These are phyloP conservation scores for Paraphaeosphaeria sporulosa DNA, from an alignment of 2,329 filamentous ascomycete genomes.

Conservation along the genomic window DNA sequence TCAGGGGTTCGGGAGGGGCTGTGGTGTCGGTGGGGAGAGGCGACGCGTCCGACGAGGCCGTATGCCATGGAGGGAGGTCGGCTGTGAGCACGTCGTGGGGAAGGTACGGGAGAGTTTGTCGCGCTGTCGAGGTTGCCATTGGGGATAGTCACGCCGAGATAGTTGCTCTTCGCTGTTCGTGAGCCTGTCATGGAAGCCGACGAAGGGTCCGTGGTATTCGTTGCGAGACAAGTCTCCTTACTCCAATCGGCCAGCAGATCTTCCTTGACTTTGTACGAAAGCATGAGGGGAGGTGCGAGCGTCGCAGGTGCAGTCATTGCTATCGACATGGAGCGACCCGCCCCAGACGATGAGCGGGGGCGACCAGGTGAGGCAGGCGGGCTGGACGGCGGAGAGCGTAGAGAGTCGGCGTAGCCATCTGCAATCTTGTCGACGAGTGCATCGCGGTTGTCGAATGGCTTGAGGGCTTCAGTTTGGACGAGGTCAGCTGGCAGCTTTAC, in stretches of 20 bases:
- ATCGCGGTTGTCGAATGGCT: conserved; percentile 77
- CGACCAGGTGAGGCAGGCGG: conserved; percentile 74
- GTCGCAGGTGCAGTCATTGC: conserved; percentile 60
- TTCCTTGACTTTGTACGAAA: conserved; percentile 74
- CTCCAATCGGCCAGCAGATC: conserved; percentile 83
- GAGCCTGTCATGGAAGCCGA: conserved; percentile 80
- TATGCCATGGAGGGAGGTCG: conserved; percentile 44
- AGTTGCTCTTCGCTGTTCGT: conserved; percentile 56
- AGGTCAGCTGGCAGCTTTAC: conserved; percentile 33
- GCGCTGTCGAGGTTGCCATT: conserved; percentile 46
- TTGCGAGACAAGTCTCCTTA: conserved; percentile 73
- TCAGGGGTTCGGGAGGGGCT: conserved; percentile 42
- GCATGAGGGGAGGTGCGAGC: conserved; percentile 50
- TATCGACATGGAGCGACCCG: conserved; percentile 68
- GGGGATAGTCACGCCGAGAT: conserved; percentile 65
- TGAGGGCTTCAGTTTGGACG: conserved; percentile 54
- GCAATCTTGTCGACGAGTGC: conserved; percentile 79
- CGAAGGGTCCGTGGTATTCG: conserved; percentile 72
- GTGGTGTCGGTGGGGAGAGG: conserved; percentile 36
- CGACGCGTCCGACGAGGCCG: conserved; percentile 43
- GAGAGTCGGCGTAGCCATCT: conserved; percentile 70
- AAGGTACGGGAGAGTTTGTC: conserved; percentile 39
- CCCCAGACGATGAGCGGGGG: conserved; percentile 68
- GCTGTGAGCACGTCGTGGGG: conserved; percentile 43
- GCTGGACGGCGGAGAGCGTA: conserved; percentile 71